phyloP scores from a whole-genome alignment of 2,329 filamentous ascomycete genomes.

The Calonectria montana region DNA sequence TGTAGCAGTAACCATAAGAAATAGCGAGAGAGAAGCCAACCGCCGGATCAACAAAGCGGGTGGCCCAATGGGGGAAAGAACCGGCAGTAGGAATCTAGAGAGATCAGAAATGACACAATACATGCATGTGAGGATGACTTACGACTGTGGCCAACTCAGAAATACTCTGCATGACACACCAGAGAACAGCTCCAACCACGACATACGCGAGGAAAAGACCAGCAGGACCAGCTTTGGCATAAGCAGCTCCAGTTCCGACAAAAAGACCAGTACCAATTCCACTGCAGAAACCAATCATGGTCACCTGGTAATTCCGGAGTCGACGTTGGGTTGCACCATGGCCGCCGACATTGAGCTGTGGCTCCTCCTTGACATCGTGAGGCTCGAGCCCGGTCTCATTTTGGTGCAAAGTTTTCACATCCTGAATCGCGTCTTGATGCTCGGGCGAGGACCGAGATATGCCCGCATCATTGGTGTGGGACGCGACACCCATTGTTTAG shows the following conservation, averaged over 20 bases:
- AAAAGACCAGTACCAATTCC: conserved; percentile 40
- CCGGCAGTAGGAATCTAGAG: conserved; percentile 37
- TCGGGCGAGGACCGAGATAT: not conserved
- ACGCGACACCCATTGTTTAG: not conserved
- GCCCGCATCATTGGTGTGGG: not conserved
- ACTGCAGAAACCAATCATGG: conserved; percentile 40
- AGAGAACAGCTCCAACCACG: conserved; percentile 37
- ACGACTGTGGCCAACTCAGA: conserved; percentile 38
- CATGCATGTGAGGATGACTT: not conserved
- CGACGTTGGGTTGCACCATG: conserved; percentile 37
- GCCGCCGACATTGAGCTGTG: conserved; percentile 36
- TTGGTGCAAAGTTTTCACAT: conserved; percentile 3
- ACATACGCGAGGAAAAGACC: conserved; percentile 36
- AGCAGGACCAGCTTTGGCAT: conserved; percentile 38
- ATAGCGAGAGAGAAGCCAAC: conserved; percentile 39
- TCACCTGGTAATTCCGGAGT: conserved; percentile 38
- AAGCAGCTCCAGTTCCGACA: conserved; percentile 38
- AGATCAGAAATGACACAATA: not conserved
- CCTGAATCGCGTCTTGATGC: conserved; percentile 8
- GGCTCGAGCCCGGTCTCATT: not conserved
- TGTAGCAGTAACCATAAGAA: conserved; percentile 41
- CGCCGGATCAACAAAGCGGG: conserved; percentile 39
- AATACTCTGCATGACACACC: conserved; percentile 42
- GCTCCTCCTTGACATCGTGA: conserved; percentile 22
- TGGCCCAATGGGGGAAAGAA: conserved; percentile 41